These are phyloP conservation scores for Coniella lustricola DNA, from an alignment of 2,329 filamentous ascomycete species.

Conservation along the genomic window DNA sequence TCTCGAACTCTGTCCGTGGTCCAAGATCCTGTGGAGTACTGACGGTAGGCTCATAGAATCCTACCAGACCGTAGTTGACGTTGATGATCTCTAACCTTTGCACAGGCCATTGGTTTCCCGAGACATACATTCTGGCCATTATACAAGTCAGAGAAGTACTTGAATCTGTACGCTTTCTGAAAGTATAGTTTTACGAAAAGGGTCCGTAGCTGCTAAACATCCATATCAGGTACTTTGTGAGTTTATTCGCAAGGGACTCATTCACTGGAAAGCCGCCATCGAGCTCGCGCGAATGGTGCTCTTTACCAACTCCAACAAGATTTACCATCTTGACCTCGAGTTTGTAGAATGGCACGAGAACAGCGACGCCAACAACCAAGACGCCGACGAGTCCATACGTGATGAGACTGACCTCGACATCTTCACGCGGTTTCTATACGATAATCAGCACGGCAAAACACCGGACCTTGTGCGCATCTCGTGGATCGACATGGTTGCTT, in stretches of 20 bases:
- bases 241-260: slow-evolving; percentile 56
- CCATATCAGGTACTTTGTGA: slow-evolving; percentile 53
- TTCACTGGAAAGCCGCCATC: slow-evolving; percentile 56
- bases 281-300: slow-evolving; percentile 59
- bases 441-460: slow-evolving; percentile 30
- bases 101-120: slow-evolving; percentile 60
- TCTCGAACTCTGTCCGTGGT: slow-evolving; percentile 66
- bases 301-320: slow-evolving; percentile 69
- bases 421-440: slow-evolving; percentile 35
- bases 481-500: slow-evolving; percentile 74
- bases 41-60: slow-evolving; percentile 42
- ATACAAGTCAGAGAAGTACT: slow-evolving; percentile 65
- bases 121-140: slow-evolving; percentile 68
- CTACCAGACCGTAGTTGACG: not conserved
- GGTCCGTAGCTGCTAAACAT: slow-evolving; percentile 10
- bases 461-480: slow-evolving; percentile 65
- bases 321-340: slow-evolving; percentile 57
- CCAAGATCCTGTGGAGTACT: slow-evolving; percentile 73
- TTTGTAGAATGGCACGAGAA: slow-evolving; percentile 27
- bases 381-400: slow-evolving; percentile 6
- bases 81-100: not conserved
- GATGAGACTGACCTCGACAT: slow-evolving; percentile 28
- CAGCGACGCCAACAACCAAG: slow-evolving; percentile 10
- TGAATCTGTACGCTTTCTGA: slow-evolving; percentile 45
- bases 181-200: not conserved